Percentiles rank a stretch among this genome's conserved stretches.
Conservation (phyloP, 2,329 filamentous ascomycete species). For the Hymenotorrendiella dingleyae region DNA sequence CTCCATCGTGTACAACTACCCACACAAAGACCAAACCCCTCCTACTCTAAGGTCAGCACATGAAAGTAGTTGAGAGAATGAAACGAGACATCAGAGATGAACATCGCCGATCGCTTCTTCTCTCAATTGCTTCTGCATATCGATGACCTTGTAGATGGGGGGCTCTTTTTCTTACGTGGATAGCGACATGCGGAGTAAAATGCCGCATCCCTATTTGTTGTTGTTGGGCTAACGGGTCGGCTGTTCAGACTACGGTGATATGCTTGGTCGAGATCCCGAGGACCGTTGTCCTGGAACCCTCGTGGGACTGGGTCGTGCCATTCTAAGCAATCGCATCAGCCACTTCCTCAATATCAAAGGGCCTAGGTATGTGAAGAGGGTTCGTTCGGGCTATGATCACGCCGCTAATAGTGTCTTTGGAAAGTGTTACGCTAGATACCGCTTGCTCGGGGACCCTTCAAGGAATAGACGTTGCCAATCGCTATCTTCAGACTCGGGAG, state of each 20-base stretch:
- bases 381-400: not conserved
- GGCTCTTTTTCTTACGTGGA: too few relatives aligned
- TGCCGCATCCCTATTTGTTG: too few relatives aligned
- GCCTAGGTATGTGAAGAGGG: slow-evolving; percentile 27
- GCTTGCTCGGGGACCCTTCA: slow-evolving; percentile 53
- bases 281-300: slow-evolving; percentile 6
- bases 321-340: slow-evolving; percentile 45
- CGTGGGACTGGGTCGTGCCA: slow-evolving; percentile 26
- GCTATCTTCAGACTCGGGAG: slow-evolving; percentile 41
- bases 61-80: too few relatives aligned
- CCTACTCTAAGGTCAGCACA: too few relatives aligned
- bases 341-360: slow-evolving; percentile 50
- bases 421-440: slow-evolving; percentile 51
- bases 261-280: slow-evolving; percentile 16
- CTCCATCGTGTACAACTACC: too few relatives aligned
- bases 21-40: too few relatives aligned
- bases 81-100: too few relatives aligned
- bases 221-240: slow-evolving; percentile 66
- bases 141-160: too few relatives aligned
- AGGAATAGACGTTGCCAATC: slow-evolving; percentile 45
- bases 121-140: too few relatives aligned
- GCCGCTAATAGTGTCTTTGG: slow-evolving; percentile 17
- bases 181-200: too few relatives aligned
- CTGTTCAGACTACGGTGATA: slow-evolving; percentile 28
- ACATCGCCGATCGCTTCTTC: too few relatives aligned